A percentile compares a stretch with the other conserved stretches of the same genome.
Conservation (phyloP, 1,139 yeast genomes). For the Starmera stellimalicola region DNA sequence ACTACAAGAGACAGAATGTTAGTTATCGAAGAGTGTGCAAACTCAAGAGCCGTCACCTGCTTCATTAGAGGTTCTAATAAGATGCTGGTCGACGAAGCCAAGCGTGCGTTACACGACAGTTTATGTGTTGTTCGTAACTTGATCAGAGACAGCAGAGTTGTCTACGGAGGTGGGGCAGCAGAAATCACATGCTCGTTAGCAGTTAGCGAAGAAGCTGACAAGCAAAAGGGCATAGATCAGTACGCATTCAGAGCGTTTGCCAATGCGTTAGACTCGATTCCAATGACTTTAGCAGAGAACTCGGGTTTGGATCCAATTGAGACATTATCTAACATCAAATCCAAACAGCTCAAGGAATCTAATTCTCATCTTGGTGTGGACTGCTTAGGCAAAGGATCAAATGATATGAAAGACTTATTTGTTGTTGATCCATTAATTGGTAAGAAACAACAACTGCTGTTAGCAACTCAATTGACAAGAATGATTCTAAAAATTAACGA, state of each 20-base stretch:
- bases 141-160: constrained; percentile 84
- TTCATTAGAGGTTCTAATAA: constrained; percentile 92
- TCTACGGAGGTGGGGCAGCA: constrained; percentile 98
- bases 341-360: constrained; percentile 72
- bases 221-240: constrained; percentile 91
- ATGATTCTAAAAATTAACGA: constrained; percentile 96
- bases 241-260: constrained; percentile 96
- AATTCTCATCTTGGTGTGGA: constrained; percentile 81
- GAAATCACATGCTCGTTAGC: constrained; percentile 91
- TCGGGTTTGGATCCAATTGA: constrained; percentile 94
- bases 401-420: constrained; percentile 87
- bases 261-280: constrained; percentile 81
- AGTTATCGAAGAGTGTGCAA: constrained; percentile 84
- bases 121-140: constrained; percentile 95
- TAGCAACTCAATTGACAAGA: constrained; percentile 95
- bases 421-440: constrained; percentile 97
- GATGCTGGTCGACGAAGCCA: constrained; percentile 96
- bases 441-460: constrained; percentile 86
- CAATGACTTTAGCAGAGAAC: constrained; percentile 93
- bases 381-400: constrained; percentile 79
- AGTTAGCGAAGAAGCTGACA: constrained; percentile 86
- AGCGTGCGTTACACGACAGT: constrained; percentile 94
- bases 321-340: constrained; percentile 72
- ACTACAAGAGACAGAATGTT: constrained; percentile 95
- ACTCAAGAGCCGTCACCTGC: constrained; percentile 86